Evolutionary conservation across 202 grass and related monocot genomes (phyloP), one percentile per base, ranked within the genome.

Genomic region (Elaeis oleifera): DNA sequence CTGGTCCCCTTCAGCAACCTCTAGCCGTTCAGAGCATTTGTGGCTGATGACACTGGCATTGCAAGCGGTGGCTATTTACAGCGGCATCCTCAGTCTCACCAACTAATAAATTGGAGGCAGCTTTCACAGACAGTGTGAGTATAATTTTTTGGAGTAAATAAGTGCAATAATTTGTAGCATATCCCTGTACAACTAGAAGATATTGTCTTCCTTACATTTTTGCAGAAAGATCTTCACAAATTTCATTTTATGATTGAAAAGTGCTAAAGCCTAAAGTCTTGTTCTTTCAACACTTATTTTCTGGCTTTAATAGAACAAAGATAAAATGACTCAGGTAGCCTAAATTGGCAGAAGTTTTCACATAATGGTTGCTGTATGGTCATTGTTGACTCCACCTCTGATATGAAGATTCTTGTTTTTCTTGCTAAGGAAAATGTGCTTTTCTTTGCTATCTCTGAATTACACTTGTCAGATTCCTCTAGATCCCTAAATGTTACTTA

Each of bases 81-180:
- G 53, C 70, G 82, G 68, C 92, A 82, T 67, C 80, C 81, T 3
- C 92, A 89, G 69, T 71, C 87, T 0, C 88, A 78, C 48, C 77
- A 23, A 21, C 53, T 89, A 60, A 91, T 90, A 81, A 88, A 97
- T 67, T 97, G 92, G 92, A 85, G 82, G 54, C 88, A 97, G 58
- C 58, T 91, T 31, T 81, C 82, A 19, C 84, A 87, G 24, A 75
- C 92, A 74, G 56, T 77, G 88, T 97, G 74, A 86, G 82, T 90
- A 2, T 64, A 67, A 58, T 65, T 18, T 54, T 54, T 28, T 62
- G 39, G 61, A 58, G 58, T 55, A 39, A 13, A 17, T 70, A 16
- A n/a, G 3, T 44, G 13, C 16, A 56, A 51, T 18, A n/a, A 5
- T 16, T 23, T 49, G 16, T 28, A 16, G 27, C 36, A 44, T 44